Conservation (phyloP, 1,284 basidiomycete genomes). For the Naganishia sp. region DNA sequence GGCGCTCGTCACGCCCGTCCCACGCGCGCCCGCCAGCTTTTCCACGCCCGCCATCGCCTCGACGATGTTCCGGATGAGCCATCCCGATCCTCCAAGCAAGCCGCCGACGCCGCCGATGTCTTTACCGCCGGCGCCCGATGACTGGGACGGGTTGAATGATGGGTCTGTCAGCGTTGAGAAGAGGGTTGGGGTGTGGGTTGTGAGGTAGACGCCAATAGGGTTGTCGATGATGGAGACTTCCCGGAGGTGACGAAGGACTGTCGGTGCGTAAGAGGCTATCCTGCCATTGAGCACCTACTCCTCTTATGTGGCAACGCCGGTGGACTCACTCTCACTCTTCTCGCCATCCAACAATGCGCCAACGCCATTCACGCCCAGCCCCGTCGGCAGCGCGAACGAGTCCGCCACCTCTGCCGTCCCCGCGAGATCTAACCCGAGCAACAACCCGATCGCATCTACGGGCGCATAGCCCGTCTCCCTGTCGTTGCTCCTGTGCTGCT, state of each 20-base stretch:
- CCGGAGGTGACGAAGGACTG: conserved; percentile 48
- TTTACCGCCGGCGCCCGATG: conserved; percentile 18
- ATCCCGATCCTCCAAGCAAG: conserved; percentile 66
- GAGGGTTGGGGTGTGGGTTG: conserved; percentile 60
- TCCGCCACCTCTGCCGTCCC: conserved; percentile 89
- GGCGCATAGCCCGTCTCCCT: conserved; percentile 62
- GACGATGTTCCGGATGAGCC: conserved; percentile 83
- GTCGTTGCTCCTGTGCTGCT: conserved; percentile 57
- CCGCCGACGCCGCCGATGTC: conserved; percentile 27
- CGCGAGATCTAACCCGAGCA: conserved; percentile 89
- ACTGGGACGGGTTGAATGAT: conserved; percentile 29
- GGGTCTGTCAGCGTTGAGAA: conserved; percentile 30
- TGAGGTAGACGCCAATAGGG: conserved; percentile 95
- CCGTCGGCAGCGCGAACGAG: conserved; percentile 74
- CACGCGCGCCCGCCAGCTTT: conserved; percentile 29
- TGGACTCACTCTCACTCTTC: conserved; percentile 25
- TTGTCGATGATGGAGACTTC: conserved; percentile 91
- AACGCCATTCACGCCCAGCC: conserved; percentile 31
- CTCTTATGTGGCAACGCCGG: neutral
- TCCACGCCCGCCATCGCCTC: conserved; percentile 77
- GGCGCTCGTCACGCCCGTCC: conserved; percentile 16
- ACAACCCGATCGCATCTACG: conserved; percentile 73
- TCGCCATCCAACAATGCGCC: conserved; percentile 26
- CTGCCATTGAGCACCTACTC: neutral
- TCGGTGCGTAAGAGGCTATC: conserved; percentile 28